A percentile compares a stretch with the other conserved stretches of the same genome.
phyloP scores from a whole-genome alignment of 768 basidiomycete genomes.

The Podaxis sp. region DNA sequence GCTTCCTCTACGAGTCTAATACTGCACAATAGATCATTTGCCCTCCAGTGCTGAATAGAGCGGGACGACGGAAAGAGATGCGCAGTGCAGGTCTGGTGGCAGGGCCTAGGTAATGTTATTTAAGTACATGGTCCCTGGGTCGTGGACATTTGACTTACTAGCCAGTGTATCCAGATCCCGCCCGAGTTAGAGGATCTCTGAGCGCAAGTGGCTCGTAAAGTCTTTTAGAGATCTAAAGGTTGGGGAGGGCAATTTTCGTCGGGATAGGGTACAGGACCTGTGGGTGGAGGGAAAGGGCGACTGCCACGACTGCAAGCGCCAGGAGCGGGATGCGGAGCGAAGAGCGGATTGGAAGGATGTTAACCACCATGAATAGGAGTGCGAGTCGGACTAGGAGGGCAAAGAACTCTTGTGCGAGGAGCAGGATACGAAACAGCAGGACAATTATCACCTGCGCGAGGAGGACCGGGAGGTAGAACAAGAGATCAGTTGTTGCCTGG shows the following conservation, averaged over 20 bases:
- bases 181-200: too few relatives aligned
- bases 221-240: neutral
- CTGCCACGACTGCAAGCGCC: neutral
- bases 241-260: neutral
- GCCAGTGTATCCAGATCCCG: too few relatives aligned
- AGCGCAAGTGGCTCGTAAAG: too few relatives aligned
- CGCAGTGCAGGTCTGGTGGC: too few relatives aligned
- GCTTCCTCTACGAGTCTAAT: too few relatives aligned
- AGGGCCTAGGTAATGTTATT: too few relatives aligned
- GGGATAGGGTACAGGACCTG: neutral
- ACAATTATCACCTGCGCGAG: neutral
- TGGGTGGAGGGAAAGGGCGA: neutral
- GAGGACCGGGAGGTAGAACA: neutral
- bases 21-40: too few relatives aligned
- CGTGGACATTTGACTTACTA: too few relatives aligned
- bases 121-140: too few relatives aligned
- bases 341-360: neutral
- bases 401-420: neutral
- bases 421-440: neutral
- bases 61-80: too few relatives aligned
- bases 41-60: too few relatives aligned
- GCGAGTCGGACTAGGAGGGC: neutral
- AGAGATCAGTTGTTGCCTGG: neutral
- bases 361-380: neutral
- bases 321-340: neutral